Evolutionary conservation across 1,284 basidiomycete genomes (phyloP).

Genomic region (Heterobasidion annosum): DNA sequence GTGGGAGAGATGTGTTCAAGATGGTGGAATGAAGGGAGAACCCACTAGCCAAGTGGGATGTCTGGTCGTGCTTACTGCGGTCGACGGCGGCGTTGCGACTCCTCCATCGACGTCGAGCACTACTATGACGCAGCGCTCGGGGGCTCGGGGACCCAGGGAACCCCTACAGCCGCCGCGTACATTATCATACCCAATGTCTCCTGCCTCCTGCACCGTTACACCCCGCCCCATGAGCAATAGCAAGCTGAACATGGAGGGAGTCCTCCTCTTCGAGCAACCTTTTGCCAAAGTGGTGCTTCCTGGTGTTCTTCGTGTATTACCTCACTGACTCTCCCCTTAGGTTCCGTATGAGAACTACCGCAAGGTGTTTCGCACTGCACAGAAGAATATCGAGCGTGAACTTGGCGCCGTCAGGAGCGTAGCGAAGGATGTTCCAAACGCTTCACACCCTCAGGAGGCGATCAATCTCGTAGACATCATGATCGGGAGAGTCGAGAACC

Average conservation of each 20-base stretch:
- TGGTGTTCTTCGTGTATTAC: too few species aligned
- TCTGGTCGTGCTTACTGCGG: too few species aligned
- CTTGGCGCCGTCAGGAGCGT: conserved; percentile 48
- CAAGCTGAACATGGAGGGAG: conserved; percentile 64
- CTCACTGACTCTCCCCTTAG: conserved; percentile 24
- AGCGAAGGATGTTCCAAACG: conserved; percentile 43
- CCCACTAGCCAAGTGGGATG: too few species aligned
- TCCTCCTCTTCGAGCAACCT: conserved; percentile 84
- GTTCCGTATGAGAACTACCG: conserved; percentile 84
- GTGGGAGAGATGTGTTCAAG: too few species aligned
- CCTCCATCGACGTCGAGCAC: too few species aligned
- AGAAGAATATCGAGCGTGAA: conserved; percentile 76
- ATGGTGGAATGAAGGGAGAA: too few species aligned
- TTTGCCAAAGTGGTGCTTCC: conserved; percentile 55
- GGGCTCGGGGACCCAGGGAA: too few species aligned
- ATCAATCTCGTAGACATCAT: conserved; percentile 62
- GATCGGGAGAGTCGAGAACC: conserved; percentile 63
- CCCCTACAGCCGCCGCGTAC: too few species aligned
- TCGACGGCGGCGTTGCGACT: too few species aligned
- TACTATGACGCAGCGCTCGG: too few species aligned
- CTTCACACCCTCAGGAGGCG: conserved; percentile 39
- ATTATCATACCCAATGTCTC: too few species aligned
- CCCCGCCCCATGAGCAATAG: conserved; percentile 25
- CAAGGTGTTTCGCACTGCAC: conserved; percentile 72
- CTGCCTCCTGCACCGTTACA: too few species aligned